These are phyloP conservation scores for Darksidea phi DNA, from an alignment of 495 filamentous ascomycete species.

Conservation along the genomic window DNA sequence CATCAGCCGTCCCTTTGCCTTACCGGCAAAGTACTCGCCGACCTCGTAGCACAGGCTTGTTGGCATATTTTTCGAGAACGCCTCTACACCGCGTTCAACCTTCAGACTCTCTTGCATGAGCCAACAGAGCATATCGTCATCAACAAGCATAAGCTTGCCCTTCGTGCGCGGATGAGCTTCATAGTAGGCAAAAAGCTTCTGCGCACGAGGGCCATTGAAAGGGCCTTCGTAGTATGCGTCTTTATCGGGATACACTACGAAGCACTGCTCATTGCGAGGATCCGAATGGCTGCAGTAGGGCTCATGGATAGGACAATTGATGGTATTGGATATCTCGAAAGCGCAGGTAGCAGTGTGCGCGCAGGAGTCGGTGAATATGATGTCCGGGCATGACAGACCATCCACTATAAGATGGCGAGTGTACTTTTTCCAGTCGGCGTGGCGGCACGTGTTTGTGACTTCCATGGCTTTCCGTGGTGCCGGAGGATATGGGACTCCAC, in stretches of 20 bases:
- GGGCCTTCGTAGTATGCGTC: neutral
- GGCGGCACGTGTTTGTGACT: too few relatives aligned
- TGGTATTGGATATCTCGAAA: neutral
- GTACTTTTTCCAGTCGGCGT: too few relatives aligned
- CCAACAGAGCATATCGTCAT: neutral
- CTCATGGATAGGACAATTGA: neutral
- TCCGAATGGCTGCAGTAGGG: neutral
- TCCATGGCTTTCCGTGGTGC: too few relatives aligned
- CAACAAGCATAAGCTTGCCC: constrained; percentile 1
- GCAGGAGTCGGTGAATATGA: neutral
- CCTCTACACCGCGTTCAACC: too few relatives aligned
- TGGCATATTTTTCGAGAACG: too few relatives aligned
- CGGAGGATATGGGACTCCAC: too few relatives aligned
- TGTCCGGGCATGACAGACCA: neutral
- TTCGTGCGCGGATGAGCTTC: neutral
- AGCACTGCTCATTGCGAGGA: neutral
- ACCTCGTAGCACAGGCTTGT: too few relatives aligned
- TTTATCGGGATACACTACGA: neutral
- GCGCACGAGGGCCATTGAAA: constrained; percentile 5
- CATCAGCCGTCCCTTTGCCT: too few relatives aligned
- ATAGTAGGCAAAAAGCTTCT: constrained; percentile 1
- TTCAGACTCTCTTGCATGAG: neutral
- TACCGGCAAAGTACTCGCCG: too few relatives aligned
- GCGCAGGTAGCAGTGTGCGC: neutral
- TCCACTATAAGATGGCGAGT: neutral